Evolutionary conservation across 169 alveolate species (phyloP), one percentile per base, ranked within the genome.

Genomic region (Plasmodium berghei): DNA sequence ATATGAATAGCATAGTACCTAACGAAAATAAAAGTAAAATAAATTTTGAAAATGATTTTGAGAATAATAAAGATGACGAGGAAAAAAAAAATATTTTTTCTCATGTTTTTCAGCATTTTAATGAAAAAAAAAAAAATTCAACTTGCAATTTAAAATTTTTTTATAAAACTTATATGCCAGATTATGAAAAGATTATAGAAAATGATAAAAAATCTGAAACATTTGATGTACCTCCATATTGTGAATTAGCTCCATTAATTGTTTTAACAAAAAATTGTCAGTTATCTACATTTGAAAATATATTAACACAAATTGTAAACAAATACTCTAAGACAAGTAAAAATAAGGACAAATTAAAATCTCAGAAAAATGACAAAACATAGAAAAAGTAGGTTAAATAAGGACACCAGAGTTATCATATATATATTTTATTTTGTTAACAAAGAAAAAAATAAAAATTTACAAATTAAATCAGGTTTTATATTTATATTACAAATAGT

Each of bases 171-270:
- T 80, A 80, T 22, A 80, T 80, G 90, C 90, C 90, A 5, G 90
- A 80, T 55, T 80, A 80, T 20, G 90, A 80, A 71, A 80, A 80
- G 9, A 80, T 80, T 14, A 80, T 80, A 9, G 90, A 80, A n/a
- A 80, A 80, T 62, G 90, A 80, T n/a, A 80, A 80, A 48, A 80
- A 80, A 49, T 69, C 71, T 9, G 90, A 80, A 42, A 80, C 83
- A 5, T 64, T 80, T 45, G 92, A 73, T 67, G 92, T 87, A 1
- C 96, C 96, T 10, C 96, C 96, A 3, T 94, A 94, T 87, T 94
- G 96, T 74, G 96, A 94, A 62, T 72, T 94, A 18, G 93, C 93
- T 5, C 89, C 92, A 16, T 87, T 94, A 59, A 91, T 75, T 45
- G 88, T 87, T 14, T 55, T 94, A 55, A 92, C 92, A 72, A 63